Percentiles rank a stretch among this genome's conserved stretches.
These are phyloP conservation scores for Wallacemonas rigidus DNA, from an alignment of 208 protist genomes.

Conservation along the genomic window DNA sequence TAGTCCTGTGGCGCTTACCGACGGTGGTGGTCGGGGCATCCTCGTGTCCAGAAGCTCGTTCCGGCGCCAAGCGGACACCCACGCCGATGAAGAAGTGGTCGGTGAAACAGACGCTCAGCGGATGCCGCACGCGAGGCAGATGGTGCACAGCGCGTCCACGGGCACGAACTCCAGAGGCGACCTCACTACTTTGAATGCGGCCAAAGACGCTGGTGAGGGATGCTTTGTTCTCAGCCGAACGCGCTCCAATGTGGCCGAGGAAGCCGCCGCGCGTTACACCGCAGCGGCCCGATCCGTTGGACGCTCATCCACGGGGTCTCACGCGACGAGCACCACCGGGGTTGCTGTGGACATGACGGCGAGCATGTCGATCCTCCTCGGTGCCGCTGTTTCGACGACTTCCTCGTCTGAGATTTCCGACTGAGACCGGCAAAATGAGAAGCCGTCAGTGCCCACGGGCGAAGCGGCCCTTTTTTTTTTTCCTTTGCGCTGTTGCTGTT, in stretches of 20 bases:
- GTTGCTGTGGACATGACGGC: neutral
- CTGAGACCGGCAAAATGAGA: neutral
- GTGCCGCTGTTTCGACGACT: neutral
- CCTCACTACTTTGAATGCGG: neutral
- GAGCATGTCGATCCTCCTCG: neutral
- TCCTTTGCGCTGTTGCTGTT: too few relatives aligned
- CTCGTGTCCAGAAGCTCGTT: conserved; percentile 10
- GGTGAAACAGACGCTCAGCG: too few relatives aligned
- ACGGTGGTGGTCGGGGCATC: neutral
- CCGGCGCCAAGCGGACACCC: neutral
- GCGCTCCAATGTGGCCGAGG: conserved; percentile 7
- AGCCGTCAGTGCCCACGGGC: neutral
- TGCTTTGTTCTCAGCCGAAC: conserved; percentile 7
- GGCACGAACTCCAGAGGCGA: too few relatives aligned
- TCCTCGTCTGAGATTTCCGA: neutral
- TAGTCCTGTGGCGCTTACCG: neutral
- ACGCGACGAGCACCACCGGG: neutral
- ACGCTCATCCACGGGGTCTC: neutral
- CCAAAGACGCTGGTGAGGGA: neutral
- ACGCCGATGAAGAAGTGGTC: neutral
- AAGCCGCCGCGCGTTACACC: conserved; percentile 9
- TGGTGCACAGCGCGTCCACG: too few relatives aligned
- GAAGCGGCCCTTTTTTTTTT: conserved; percentile 4
- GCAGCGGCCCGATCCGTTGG: conserved; percentile 14
- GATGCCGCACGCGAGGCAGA: too few relatives aligned